Evolutionary conservation across 192 early-diverging fungal genomes (phyloP).

Genomic region (Globomyces pollinis-pini): DNA sequence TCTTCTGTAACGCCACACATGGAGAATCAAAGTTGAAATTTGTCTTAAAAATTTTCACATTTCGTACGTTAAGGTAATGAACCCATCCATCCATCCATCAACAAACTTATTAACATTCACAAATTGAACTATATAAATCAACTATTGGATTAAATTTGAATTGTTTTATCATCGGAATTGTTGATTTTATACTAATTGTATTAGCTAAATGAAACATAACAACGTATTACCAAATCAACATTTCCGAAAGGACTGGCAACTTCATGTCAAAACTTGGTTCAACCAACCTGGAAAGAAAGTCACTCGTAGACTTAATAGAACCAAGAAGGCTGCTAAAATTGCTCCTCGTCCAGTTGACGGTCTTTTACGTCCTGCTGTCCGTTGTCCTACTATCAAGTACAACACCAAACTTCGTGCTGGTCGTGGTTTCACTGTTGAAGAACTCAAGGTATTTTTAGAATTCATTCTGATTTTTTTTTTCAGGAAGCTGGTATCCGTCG

Average conservation of each 20-base stretch:
- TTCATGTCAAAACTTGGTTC: conserved; percentile 97
- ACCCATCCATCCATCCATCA: too few relatives aligned
- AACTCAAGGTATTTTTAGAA: conserved; percentile 77
- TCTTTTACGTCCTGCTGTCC: conserved; percentile 90
- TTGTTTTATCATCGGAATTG: too few relatives aligned
- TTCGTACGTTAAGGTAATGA: too few relatives aligned
- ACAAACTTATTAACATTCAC: too few relatives aligned
- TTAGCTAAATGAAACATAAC: conserved; percentile 94
- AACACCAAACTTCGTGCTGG: conserved; percentile 95
- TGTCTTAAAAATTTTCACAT: too few relatives aligned
- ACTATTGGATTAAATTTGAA: too few relatives aligned
- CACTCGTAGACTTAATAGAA: conserved; percentile 73
- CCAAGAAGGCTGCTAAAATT: conserved; percentile 91
- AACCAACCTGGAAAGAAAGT: conserved; percentile 95
- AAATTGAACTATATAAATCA: too few relatives aligned
- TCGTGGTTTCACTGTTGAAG: conserved; percentile 96
- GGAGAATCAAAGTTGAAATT: too few relatives aligned
- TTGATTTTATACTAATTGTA: too few relatives aligned
- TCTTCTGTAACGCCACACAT: too few relatives aligned
- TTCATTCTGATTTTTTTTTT: conserved; percentile 6
- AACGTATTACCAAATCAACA: conserved; percentile 89
- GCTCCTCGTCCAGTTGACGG: conserved; percentile 95
- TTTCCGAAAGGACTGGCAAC: conserved; percentile 98
- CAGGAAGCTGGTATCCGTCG: conserved; percentile 84
- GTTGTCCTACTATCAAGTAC: conserved; percentile 95